phyloP scores from a whole-genome alignment of 2,329 filamentous ascomycete genomes.

The Rhytidhysteron rufulum region DNA sequence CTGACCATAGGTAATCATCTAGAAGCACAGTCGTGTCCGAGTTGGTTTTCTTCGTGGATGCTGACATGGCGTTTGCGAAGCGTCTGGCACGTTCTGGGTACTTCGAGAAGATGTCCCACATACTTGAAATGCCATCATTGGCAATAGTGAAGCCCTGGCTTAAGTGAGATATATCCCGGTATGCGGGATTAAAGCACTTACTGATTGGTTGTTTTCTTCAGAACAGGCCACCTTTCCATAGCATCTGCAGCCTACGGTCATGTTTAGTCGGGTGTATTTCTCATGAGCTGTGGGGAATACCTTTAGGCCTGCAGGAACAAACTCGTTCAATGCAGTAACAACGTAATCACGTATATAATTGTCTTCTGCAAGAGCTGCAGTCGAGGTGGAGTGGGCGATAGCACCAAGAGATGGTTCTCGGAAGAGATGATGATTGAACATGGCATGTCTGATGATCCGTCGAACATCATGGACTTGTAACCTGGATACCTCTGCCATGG shows the following conservation, averaged over 20 bases:
- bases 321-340: slow-evolving; percentile 9
- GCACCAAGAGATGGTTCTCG: slow-evolving; percentile 8
- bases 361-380: slow-evolving; percentile 7
- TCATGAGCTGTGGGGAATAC: background rate
- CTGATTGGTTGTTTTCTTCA: slow-evolving; percentile 9
- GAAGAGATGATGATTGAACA: slow-evolving; percentile 13
- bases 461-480: slow-evolving; percentile 7
- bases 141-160: slow-evolving; percentile 10
- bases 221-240: slow-evolving; percentile 13
- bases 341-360: slow-evolving; percentile 7
- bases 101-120: background rate
- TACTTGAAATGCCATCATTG: slow-evolving; percentile 7
- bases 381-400: slow-evolving; percentile 11
- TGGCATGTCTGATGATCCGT: slow-evolving; percentile 11
- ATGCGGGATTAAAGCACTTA: background rate
- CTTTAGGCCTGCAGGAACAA: slow-evolving; percentile 10
- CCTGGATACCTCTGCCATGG: slow-evolving; percentile 9
- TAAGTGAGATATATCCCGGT: slow-evolving; percentile 1
- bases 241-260: slow-evolving; percentile 9
- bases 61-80: background rate
- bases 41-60: background rate
- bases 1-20: background rate
- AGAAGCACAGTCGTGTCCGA: background rate
- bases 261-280: background rate
- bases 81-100: background rate